Conservation (phyloP, 208 protist genomes). For the Leishmania aethiopica region DNA sequence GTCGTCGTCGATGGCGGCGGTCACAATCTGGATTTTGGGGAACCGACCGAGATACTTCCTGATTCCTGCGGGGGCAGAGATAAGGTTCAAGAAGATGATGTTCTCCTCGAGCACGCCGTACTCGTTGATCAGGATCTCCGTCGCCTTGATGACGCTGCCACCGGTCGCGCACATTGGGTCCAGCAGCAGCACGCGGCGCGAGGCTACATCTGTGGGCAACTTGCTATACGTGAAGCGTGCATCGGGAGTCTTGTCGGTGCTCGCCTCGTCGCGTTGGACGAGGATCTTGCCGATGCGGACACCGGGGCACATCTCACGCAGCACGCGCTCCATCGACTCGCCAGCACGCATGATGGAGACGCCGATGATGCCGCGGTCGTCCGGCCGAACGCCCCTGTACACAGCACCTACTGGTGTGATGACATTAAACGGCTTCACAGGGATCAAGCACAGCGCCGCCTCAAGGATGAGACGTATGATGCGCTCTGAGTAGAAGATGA, state of each 20-base stretch:
- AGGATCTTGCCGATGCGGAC: slow-evolving; percentile 98
- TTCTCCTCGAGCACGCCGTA: slow-evolving; percentile 91
- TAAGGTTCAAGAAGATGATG: slow-evolving; percentile 97
- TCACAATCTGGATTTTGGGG: slow-evolving; percentile 92
- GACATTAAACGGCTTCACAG: slow-evolving; percentile 84
- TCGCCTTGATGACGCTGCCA: slow-evolving; percentile 83
- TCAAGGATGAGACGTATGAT: slow-evolving; percentile 96
- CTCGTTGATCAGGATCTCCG: slow-evolving; percentile 78
- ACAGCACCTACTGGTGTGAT: slow-evolving; percentile 91
- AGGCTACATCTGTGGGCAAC: slow-evolving; percentile 93
- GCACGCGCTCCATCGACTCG: slow-evolving; percentile 95
- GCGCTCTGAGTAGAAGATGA: slow-evolving; percentile 97
- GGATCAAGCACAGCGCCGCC: slow-evolving; percentile 85
- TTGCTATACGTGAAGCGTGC: slow-evolving; percentile 94
- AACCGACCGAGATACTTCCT: slow-evolving; percentile 62
- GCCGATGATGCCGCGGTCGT: slow-evolving; percentile 91
- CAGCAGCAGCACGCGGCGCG: slow-evolving; percentile 93
- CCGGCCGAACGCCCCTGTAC: slow-evolving; percentile 81
- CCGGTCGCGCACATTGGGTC: slow-evolving; percentile 97
- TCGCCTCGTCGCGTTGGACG: slow-evolving; percentile 96
- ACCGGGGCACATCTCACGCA: slow-evolving; percentile 94
- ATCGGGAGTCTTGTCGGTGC: slow-evolving; percentile 87
- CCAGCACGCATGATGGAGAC: slow-evolving; percentile 97
- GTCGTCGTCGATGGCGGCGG: slow-evolving; percentile 89
- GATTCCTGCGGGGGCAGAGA: slow-evolving; percentile 92